Conservation (phyloP, 768 basidiomycete genomes). For the Epithele typhae region DNA sequence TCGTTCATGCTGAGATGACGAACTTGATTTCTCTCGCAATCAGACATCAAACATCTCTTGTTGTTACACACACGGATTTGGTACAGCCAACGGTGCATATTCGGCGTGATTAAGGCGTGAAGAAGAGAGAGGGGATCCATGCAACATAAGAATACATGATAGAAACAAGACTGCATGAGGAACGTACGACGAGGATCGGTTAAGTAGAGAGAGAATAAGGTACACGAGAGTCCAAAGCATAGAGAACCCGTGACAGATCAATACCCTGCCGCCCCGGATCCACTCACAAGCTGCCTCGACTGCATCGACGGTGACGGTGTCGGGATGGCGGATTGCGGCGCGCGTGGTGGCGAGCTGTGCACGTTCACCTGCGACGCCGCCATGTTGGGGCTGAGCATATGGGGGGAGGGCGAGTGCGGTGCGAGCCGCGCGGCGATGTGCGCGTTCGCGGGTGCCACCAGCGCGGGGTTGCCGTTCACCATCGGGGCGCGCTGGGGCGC, state of each 20-base stretch:
- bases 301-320: slow-evolving; percentile 30
- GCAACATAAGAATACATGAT: slow-evolving; percentile 16
- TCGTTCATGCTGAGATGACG: too few relatives aligned
- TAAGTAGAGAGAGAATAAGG: slow-evolving; percentile 9
- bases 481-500: slow-evolving; percentile 19
- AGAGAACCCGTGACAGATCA: slow-evolving; percentile 3
- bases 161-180: slow-evolving; percentile 8
- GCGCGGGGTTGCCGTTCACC: slow-evolving; percentile 12
- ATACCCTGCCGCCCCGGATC: slow-evolving; percentile 23
- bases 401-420: slow-evolving; percentile 26
- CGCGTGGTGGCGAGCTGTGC: slow-evolving; percentile 27
- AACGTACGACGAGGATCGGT: slow-evolving; percentile 8
- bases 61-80: background rate
- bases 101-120: background rate
- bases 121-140: slow-evolving; percentile 1
- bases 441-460: slow-evolving; percentile 18
- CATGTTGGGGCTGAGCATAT: slow-evolving; percentile 26
- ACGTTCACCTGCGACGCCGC: slow-evolving; percentile 18
- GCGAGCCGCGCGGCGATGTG: slow-evolving; percentile 24
- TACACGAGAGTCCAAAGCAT: background rate
- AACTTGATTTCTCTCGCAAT: too few relatives aligned
- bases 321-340: slow-evolving; percentile 25
- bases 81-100: too few relatives aligned
- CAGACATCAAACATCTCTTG: too few relatives aligned
- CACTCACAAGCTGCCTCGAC: slow-evolving; percentile 28